Percentiles rank a stretch among this genome's conserved stretches.
phyloP scores from a whole-genome alignment of 768 basidiomycete genomes.

The Mrakia blollopis region DNA sequence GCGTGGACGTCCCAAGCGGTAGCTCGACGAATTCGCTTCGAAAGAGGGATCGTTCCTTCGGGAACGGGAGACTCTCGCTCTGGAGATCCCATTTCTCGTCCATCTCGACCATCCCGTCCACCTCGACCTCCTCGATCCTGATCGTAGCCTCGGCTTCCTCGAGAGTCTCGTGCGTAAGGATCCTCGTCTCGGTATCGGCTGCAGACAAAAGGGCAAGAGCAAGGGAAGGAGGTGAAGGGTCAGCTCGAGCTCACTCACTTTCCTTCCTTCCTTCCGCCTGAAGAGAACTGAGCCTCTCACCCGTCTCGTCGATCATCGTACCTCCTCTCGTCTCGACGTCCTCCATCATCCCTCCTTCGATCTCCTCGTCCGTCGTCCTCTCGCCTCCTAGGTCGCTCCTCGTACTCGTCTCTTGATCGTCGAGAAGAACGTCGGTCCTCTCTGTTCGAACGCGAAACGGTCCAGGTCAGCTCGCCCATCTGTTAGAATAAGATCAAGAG shows the following conservation, averaged over 20 bases:
- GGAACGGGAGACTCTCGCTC: slow-evolving; percentile 87
- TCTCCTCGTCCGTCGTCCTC: slow-evolving; percentile 6
- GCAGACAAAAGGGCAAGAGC: background rate
- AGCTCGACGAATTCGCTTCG: slow-evolving; percentile 79
- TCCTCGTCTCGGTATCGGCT: slow-evolving; percentile 22
- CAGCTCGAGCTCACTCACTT: background rate
- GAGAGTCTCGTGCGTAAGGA: slow-evolving; percentile 5
- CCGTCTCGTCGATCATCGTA: slow-evolving; percentile 29
- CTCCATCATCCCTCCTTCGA: background rate
- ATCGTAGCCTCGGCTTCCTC: slow-evolving; percentile 29
- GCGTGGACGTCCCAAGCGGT: slow-evolving; percentile 97
- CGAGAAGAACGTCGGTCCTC: slow-evolving; percentile 25
- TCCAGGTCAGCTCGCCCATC: background rate
- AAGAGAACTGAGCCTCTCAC: background rate
- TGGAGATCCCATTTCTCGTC: slow-evolving; percentile 54
- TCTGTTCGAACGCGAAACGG: background rate
- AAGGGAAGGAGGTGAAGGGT: background rate
- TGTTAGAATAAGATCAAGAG: no score
- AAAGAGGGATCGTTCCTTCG: slow-evolving; percentile 69
- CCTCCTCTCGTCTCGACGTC: slow-evolving; percentile 20
- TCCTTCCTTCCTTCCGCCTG: background rate
- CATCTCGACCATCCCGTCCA: slow-evolving; percentile 46
- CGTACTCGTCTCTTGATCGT: slow-evolving; percentile 20
- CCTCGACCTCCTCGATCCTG: slow-evolving; percentile 46
- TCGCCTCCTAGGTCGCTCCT: slow-evolving; percentile 14